These are phyloP conservation scores for Astraeus odoratus DNA, from an alignment of 768 basidiomycete genomes.

Conservation along the genomic window DNA sequence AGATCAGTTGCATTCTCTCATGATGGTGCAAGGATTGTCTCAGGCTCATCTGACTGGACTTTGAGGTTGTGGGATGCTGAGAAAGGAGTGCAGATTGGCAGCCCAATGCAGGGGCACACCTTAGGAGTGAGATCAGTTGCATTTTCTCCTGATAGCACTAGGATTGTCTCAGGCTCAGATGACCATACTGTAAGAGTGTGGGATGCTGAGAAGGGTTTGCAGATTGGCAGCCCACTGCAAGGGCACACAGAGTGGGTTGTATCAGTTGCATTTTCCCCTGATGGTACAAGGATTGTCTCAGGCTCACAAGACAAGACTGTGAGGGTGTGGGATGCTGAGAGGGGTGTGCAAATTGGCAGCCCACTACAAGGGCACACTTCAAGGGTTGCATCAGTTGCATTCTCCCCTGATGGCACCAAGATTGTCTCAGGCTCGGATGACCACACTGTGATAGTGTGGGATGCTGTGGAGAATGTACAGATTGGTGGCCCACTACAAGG, in stretches of 20 bases:
- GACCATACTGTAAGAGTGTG: background rate
- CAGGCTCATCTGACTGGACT: background rate
- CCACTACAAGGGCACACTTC: background rate
- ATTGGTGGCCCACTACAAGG: background rate
- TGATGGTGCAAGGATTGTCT: constrained; percentile 1
- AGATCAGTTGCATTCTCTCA: constrained; percentile 7
- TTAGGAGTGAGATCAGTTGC: background rate
- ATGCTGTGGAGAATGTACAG: background rate
- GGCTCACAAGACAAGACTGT: background rate
- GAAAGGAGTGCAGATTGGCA: constrained; percentile 4
- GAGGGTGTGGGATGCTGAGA: background rate
- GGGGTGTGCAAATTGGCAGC: background rate
- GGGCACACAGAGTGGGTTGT: background rate
- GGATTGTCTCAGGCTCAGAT: background rate
- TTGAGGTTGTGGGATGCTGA: constrained; percentile 1
- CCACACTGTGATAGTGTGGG: background rate
- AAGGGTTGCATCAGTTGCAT: background rate
- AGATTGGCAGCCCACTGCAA: background rate
- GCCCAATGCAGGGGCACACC: background rate
- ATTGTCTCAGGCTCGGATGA: background rate
- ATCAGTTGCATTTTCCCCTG: background rate
- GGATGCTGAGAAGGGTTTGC: background rate
- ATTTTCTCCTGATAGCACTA: background rate
- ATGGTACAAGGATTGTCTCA: background rate
- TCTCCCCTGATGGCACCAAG: background rate